Base-by-base conservation (phyloP, 108 stramenopile species). In the Cyclostephanos invisitatus region DNA sequence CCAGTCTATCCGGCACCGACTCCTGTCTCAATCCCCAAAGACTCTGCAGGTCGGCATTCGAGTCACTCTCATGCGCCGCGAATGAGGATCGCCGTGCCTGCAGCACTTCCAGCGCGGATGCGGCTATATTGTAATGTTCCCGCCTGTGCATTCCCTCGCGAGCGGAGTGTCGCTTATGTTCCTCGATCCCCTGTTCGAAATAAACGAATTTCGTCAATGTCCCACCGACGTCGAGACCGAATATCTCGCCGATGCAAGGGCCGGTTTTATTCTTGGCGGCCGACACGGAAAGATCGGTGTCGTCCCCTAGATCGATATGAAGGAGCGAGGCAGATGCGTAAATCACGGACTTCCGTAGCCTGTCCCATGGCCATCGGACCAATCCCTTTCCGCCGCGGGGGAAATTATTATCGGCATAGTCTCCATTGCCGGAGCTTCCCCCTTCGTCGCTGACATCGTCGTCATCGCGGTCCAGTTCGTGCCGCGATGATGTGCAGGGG, bases 161-260 rank as follows among this genome's bases (percentile, higher is more conserved):
- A 15, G 42, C 47, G 24, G 59, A 51, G 7, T 25, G 14, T 37
- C 71, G 57, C 54, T 78, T 79, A 22, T 61, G 67, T 50, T 85
- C 70, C 21, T 78, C 55, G 38, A 77, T 40, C 64, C 81, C 70
- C 60, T 88, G 80, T 70, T 98, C 95, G 70, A 98, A 98, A 74
- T 98, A 98, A 5, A 99, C 96, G 11, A 99, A 80, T 71, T 99
- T 99, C 14, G 96, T 85, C 7, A 99, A 83, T 6, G 97, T 97
- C 12, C 99, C 99, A 8, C 99, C 99, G 7, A 95, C 89, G 70
- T 95, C 94, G 44, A 95, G 73, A 18, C 94, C 94, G 11, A 95
- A 83, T 11, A 89, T 88, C 40, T 70, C 86, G 15, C 91, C 89
- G 21, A 89, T 88, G 76, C 80, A 81, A 4, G 75, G 75, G 12